phyloP scores from a whole-genome alignment of 2,329 filamentous ascomycete species.

The Colletotrichum falcatum region DNA sequence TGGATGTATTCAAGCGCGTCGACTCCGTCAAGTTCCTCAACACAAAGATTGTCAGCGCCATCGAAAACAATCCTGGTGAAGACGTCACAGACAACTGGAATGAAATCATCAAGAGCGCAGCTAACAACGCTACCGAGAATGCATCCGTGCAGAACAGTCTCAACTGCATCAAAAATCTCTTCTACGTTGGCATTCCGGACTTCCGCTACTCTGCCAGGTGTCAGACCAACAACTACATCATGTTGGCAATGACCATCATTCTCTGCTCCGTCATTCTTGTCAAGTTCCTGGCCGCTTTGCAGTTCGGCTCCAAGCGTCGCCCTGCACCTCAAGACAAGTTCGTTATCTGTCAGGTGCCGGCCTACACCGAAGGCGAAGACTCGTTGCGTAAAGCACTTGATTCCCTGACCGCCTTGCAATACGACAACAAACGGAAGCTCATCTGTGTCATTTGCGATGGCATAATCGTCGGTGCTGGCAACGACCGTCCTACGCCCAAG shows the following conservation, averaged over 20 bases:
- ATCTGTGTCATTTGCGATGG: constrained; percentile 97
- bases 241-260: constrained; percentile 88
- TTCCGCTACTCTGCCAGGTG: constrained; percentile 84
- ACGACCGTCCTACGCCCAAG: constrained; percentile 96
- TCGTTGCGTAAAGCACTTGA: constrained; percentile 92
- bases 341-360: constrained; percentile 97
- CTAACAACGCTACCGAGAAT: constrained; percentile 63
- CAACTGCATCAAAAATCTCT: constrained; percentile 85
- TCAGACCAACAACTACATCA: constrained; percentile 89
- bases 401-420: constrained; percentile 92
- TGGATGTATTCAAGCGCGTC: constrained; percentile 66
- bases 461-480: constrained; percentile 95
- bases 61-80: constrained; percentile 80
- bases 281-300: constrained; percentile 94
- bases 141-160: constrained; percentile 72
- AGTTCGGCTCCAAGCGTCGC: constrained; percentile 91
- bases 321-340: constrained; percentile 97
- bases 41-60: constrained; percentile 71
- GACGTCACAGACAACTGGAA: constrained; percentile 80
- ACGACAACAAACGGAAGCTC: constrained; percentile 98
- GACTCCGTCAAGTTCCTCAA: constrained; percentile 79
- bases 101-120: constrained; percentile 59
- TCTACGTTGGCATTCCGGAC: constrained; percentile 86
- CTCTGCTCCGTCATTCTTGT: constrained; percentile 82
- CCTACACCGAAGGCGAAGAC: constrained; percentile 98